Base-by-base conservation (phyloP, 495 filamentous ascomycete genomes). In the Physcia stellaris region DNA sequence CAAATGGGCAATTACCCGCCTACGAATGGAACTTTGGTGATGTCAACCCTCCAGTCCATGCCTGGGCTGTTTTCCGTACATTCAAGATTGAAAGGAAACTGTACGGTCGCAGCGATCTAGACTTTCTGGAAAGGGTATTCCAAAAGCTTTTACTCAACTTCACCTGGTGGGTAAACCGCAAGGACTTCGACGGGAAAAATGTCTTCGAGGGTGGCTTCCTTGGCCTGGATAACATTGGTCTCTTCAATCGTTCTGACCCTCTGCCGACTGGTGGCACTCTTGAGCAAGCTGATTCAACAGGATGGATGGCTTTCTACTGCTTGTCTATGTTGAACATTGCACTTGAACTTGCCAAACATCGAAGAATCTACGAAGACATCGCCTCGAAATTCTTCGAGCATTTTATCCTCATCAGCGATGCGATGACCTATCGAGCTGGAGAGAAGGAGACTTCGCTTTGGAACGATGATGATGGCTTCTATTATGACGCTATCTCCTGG, bases 21-120 rank as follows among this genome's bases (percentile, higher is more conserved):
- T 95, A 96, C 46, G 90, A 96, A 58, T 96, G 88, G 88, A 95
- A 96, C 55, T 96, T 95, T 64, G 77, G 86, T 35, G 88, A 95
- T 50, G 88, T 94, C 39, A 95, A 96, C 52, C 88, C 88, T 6
- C 88, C 88, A 0, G 88, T 96, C 6, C 88, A 95, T 54, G 90
- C 88, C 10, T 96, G 88, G 88, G 79, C 88, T 9, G 80, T 82
- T 0, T 96, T 96, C 70, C 68, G 88, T 13, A 82, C 79, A 2
- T 96, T 95, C 70, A 96, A 96, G 61, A 95, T 95, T 38, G 88
- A 96, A 63, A 76, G 90, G 41, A 96, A 96, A 60, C 71, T 96
- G 63, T 96, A 95, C 51, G 88, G 88, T 18, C 77, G 83, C 20
- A 81, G 94, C 53, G 88, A 96, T 55, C 65, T 94, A 19, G 88